Evolutionary conservation across 495 filamentous ascomycete species (phyloP).

Genomic region (Glonium stellatum): DNA sequence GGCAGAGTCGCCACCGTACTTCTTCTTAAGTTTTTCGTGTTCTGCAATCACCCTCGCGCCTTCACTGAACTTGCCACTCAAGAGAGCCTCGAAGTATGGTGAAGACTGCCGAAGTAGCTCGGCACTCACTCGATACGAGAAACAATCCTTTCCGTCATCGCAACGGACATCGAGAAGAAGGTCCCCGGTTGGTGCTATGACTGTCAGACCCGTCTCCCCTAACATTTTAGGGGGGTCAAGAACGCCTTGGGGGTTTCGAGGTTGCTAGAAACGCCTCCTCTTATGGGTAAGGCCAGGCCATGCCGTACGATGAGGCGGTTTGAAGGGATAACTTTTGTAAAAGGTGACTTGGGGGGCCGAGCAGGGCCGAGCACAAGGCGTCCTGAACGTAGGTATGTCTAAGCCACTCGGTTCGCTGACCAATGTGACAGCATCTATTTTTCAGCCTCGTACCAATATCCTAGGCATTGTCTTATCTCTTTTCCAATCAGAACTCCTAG

Average conservation of each 20-base stretch:
- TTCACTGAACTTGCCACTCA: conserved; percentile 47
- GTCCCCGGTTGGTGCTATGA: conserved; percentile 48
- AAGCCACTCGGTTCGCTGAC: no score
- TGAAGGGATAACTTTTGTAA: neutral
- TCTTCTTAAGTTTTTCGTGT: conserved; percentile 39
- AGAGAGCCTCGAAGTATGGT: conserved; percentile 52
- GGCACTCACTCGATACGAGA: conserved; percentile 37
- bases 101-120: conserved; percentile 43
- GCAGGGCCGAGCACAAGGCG: neutral
- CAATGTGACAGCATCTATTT: no score
- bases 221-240: conserved; percentile 1
- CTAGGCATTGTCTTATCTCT: no score
- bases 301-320: neutral
- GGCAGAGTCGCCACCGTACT: conserved; percentile 24
- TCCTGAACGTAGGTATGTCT: no score
- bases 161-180: conserved; percentile 45
- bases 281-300: conserved; percentile 28
- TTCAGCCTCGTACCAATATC: no score
- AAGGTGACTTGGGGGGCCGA: neutral
- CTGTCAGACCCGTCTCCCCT: neutral
- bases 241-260: neutral
- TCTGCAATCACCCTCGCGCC: conserved; percentile 41
- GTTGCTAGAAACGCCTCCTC: neutral
- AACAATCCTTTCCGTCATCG: conserved; percentile 21
- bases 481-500: no score